Percentiles rank a stretch among this genome's conserved stretches.
These are phyloP conservation scores for Aspergillus aculeatinus DNA, from an alignment of 2,329 filamentous ascomycete genomes.

Conservation along the genomic window DNA sequence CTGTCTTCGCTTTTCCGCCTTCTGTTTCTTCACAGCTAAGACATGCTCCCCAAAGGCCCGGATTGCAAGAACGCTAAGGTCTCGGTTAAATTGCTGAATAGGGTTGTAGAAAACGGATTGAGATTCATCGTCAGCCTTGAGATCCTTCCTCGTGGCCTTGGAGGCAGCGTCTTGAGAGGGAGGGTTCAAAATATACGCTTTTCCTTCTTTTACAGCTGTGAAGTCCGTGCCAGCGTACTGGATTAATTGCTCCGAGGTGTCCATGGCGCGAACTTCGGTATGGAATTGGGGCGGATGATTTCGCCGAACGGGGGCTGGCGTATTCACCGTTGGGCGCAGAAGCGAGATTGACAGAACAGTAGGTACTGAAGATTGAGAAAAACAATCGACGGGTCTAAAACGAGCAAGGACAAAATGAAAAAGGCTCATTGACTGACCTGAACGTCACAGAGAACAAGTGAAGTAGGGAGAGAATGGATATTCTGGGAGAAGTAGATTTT, in stretches of 20 bases:
- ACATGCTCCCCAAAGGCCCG: slow-evolving; percentile 77
- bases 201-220: slow-evolving; percentile 64
- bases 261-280: not conserved
- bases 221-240: slow-evolving; percentile 55
- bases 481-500: not conserved
- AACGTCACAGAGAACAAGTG: not conserved
- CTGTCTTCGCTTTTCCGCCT: slow-evolving; percentile 42
- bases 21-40: slow-evolving; percentile 54
- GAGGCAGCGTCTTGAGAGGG: slow-evolving; percentile 44
- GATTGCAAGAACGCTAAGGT: slow-evolving; percentile 89
- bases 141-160: slow-evolving; percentile 45
- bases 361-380: not conserved
- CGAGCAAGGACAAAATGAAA: not conserved
- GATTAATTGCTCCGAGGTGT: slow-evolving; percentile 26
- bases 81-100: slow-evolving; percentile 97
- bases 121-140: slow-evolving; percentile 58
- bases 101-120: slow-evolving; percentile 96
- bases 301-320: not conserved
- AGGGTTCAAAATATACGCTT: slow-evolving; percentile 67
- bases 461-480: not conserved
- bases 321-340: not conserved
- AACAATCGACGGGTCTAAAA: not conserved
- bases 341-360: not conserved
- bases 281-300: not conserved
- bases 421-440: not conserved